Evolutionary conservation across 495 filamentous ascomycete genomes (phyloP).

Genomic region (Trichoderma erinaceum): DNA sequence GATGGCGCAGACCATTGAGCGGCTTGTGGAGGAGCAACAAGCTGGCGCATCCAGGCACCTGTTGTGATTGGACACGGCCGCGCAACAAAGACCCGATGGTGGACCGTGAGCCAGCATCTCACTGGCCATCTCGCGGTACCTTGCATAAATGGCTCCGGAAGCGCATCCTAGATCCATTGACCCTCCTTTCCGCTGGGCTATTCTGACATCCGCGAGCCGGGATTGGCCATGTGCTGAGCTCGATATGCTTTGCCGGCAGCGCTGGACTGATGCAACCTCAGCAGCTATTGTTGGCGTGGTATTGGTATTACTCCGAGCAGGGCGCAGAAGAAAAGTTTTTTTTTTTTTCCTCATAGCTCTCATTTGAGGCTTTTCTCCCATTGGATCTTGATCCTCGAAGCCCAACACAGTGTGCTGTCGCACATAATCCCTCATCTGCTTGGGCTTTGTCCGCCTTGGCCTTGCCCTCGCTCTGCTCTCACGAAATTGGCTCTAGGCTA

Average conservation of each 20-base stretch:
- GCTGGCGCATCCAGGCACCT: slow-evolving; percentile 8
- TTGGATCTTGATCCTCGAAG: background rate
- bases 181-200: slow-evolving; percentile 13
- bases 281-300: background rate
- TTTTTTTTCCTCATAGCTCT: background rate
- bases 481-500: background rate
- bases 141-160: slow-evolving; percentile 13
- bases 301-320: background rate
- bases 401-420: background rate
- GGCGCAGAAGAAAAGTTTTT: background rate
- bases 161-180: slow-evolving; percentile 7
- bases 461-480: background rate
- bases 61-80: slow-evolving; percentile 5
- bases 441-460: background rate
- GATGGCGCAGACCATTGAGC: slow-evolving; percentile 13
- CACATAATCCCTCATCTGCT: slow-evolving; percentile 6
- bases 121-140: slow-evolving; percentile 9
- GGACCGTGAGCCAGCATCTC: slow-evolving; percentile 6
- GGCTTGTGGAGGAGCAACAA: background rate
- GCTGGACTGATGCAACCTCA: slow-evolving; percentile 8
- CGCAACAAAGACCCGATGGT: slow-evolving; percentile 6
- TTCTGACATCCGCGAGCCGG: slow-evolving; percentile 4
- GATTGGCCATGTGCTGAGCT: slow-evolving; percentile 6
- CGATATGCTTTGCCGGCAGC: background rate
- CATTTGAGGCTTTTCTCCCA: slow-evolving; percentile 1